Base-by-base conservation (phyloP, 257 asterid genomes). In the Eustoma russellianum region DNA sequence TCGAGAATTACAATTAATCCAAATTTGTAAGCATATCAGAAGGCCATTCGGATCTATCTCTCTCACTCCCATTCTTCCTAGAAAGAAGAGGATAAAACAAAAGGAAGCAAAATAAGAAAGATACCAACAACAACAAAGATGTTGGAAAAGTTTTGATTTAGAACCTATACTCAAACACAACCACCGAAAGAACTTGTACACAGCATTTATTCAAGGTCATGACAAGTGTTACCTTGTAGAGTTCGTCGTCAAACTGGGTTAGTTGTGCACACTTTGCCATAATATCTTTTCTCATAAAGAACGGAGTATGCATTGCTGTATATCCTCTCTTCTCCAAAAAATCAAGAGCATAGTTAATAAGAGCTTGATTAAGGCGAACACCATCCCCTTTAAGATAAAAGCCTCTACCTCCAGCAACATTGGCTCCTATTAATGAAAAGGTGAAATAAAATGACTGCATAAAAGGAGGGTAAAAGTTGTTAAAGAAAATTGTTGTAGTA, bases 261-360 rank as follows among this genome's bases (percentile, higher is more conserved):
- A 91, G 62, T 60, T 91, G 98, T 56, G 98, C 97, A 76, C 98
- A 87, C 62, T 82, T 91, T 17, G 78, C 93, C 98, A 91, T 87
- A 28, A 84, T 77, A 52, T 82, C 96, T 76, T 87, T 85, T 69
- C 86, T 79, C 95, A 91, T 87, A 76, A 91, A 87, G 72, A 80
- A 84, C 10, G 96, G 98, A 52, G 94, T 80, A 54, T 87, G 95
- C 68, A 91, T 55, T 5, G 76, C 71, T 18, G 77, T 68, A 62
- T 65, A 87, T 52, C 79, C 83, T 62, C 81, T 70, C 73, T 80
- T 72, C 72, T 66, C 75, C 79, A 91, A 60, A 68, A 87, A 82
- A 63, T 74, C 79, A 17, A 83, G 82, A 54, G 73, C 95, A 54
- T 83, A 89, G 69, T 81, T 81, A 64, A 87, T 80, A 28, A 87